Percentiles rank a stretch among this genome's conserved stretches.
phyloP scores from a whole-genome alignment of 257 asterid species.

The Leonotis leonurus region DNA sequence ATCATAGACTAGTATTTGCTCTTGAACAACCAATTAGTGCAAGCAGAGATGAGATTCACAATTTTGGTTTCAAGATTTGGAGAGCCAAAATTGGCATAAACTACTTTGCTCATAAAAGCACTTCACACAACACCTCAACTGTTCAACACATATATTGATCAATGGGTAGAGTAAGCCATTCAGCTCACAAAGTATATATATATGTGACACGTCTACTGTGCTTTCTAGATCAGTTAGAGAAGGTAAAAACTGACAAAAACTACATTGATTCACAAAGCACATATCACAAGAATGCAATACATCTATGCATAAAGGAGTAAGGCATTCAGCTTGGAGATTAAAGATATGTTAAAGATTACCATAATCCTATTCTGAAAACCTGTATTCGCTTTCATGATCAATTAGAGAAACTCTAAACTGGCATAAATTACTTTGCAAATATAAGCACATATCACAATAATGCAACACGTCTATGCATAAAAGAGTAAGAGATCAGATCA shows the following conservation, averaged over 20 bases:
- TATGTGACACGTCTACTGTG: no score
- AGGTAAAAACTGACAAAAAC: background rate
- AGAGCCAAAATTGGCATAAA: no score
- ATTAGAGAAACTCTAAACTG: background rate
- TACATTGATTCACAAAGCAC: background rate
- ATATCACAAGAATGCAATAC: slow-evolving; percentile 3
- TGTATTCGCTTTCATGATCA: background rate
- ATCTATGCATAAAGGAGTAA: background rate
- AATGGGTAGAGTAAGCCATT: no score
- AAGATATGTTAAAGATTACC: slow-evolving; percentile 28
- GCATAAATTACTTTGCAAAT: background rate
- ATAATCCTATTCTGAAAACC: background rate
- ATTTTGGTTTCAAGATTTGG: background rate
- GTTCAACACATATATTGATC: no score
- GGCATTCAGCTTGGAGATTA: background rate
- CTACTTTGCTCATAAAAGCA: no score
- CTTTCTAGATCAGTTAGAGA: background rate
- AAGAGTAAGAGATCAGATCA: background rate
- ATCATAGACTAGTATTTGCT: background rate
- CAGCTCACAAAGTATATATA: no score
- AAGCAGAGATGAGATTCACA: background rate
- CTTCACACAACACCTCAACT: no score
- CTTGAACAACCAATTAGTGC: background rate
- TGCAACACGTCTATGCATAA: background rate
- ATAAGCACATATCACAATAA: slow-evolving; percentile 3